phyloP scores from a whole-genome alignment of 1,284 basidiomycete species.

The Ceratobasidium sp. region DNA sequence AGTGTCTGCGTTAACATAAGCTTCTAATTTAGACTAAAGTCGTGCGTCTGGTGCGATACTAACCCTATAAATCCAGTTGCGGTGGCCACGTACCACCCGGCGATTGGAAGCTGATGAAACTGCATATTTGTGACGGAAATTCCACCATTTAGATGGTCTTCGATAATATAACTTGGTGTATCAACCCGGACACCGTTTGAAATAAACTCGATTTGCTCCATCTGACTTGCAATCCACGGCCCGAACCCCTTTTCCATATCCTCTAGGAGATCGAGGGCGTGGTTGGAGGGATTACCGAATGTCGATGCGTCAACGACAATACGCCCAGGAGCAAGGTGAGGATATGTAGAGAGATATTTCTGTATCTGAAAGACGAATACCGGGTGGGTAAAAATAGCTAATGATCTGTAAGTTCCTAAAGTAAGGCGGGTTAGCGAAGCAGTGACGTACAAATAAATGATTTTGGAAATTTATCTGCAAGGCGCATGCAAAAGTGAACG shows the following conservation, averaged over 20 bases:
- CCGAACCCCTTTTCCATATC: not conserved
- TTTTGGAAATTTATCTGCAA: not conserved
- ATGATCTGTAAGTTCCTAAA: not conserved
- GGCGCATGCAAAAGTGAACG: not conserved
- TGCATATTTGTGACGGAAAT: not conserved
- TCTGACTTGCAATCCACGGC: slow-evolving; percentile 10
- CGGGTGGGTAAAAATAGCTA: not conserved
- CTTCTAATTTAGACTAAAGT: not conserved
- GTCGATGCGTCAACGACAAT: not conserved
- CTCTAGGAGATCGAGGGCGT: not conserved
- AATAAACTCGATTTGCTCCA: not conserved
- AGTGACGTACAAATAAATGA: not conserved
- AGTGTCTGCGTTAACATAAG: not conserved
- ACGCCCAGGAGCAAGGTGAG: not conserved
- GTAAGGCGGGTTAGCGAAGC: not conserved
- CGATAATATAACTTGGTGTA: slow-evolving; percentile 21
- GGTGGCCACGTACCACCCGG: slow-evolving; percentile 1
- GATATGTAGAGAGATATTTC: not conserved
- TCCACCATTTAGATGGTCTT: slow-evolving; percentile 15
- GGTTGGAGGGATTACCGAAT: not conserved
- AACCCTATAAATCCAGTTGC: slow-evolving; percentile 7
- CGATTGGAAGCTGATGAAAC: not conserved
- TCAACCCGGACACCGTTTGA: not conserved
- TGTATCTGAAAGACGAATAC: not conserved
- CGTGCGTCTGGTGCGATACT: not conserved